These are phyloP conservation scores for Syncephalastrum monosporum DNA, from an alignment of 371 early-diverging fungal genomes.

Conservation along the genomic window DNA sequence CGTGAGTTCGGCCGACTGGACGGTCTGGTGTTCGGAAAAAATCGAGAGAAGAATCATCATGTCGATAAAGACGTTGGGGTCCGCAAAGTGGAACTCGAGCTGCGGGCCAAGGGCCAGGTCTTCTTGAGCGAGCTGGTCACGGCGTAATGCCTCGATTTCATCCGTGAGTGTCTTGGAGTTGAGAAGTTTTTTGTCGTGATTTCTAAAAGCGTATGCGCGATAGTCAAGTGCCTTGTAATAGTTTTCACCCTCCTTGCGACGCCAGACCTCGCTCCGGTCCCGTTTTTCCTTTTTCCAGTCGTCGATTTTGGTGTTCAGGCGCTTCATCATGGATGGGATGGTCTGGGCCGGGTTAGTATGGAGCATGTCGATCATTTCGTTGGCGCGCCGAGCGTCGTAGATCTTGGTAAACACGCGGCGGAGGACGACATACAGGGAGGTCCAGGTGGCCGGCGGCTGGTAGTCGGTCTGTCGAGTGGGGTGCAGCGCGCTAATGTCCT, in stretches of 20 bases:
- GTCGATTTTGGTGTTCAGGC: conserved; percentile 95
- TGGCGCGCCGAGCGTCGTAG: conserved; percentile 81
- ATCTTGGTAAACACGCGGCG: conserved; percentile 81
- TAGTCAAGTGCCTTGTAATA: conserved; percentile 98
- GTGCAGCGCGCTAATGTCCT: conserved; percentile 33
- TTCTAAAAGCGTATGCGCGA: conserved; percentile 86
- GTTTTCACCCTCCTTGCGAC: conserved; percentile 89
- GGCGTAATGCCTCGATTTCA: conserved; percentile 82
- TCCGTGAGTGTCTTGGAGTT: conserved; percentile 71
- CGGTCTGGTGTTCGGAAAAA: background rate
- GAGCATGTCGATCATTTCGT: conserved; percentile 89
- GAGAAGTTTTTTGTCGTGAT: conserved; percentile 79
- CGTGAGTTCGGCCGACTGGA: conserved; percentile 12
- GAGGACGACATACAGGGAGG: too few species aligned
- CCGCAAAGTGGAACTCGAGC: conserved; percentile 61
- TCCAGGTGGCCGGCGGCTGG: conserved; percentile 24
- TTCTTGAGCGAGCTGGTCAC: conserved; percentile 24
- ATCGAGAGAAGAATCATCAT: conserved; percentile 46
- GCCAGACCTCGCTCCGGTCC: conserved; percentile 95
- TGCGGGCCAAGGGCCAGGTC: conserved; percentile 49
- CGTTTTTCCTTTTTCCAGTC: conserved; percentile 80
- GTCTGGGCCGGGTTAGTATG: conserved; percentile 90
- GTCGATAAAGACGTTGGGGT: conserved; percentile 63
- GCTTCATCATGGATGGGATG: conserved; percentile 92
- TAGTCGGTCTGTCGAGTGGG: conserved; percentile 76